Base-by-base conservation (phyloP, 148 eudicot species). In the Mesembryanthemum crystallinum region DNA sequence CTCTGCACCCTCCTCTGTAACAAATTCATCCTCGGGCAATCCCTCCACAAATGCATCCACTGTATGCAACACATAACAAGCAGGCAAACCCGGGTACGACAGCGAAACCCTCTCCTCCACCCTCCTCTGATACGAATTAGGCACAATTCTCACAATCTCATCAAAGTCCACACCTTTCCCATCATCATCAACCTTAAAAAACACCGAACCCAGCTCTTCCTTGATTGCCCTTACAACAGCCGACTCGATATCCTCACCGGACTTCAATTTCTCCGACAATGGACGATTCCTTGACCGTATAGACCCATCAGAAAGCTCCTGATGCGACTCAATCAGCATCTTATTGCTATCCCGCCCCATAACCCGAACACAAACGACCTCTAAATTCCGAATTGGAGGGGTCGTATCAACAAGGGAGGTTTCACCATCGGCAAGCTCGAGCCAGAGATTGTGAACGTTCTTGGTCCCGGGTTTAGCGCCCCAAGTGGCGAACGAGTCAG, bases 41-140 rank as follows among this genome's bases (percentile, higher is more conserved):
- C 97, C 97, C 7, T 87, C 87, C 66, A 95, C 98, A 79, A 77
- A 58, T 0, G 88, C 99, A 61, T 92, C 92, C 39, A 95, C 91
- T 14, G 83, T 80, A 79, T 95, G 99, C 88, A 95, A 72, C 73
- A 90, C 89, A 79, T 95, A 95, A 75, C 92, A 79, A 67, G 92
- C 99, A 2, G 97, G 97, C 77, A 95, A 87, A 4, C 99, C 99
- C 5, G 97, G 99, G 73, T 95, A 95, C 24, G 99, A 95, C 4
- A 81, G 73, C 61, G 99, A 95, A 51, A 70, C 87, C 83, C 92
- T 81, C 80, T 95, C 96, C 70, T 95, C 99, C 64, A 89, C 91
- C 54, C 82, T 95, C 87, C 78, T 95, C 55, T 35, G 69, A 81
- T 95, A 95, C 8, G 94, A 88, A 73, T 76, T 71, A 3, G 88